phyloP scores from a whole-genome alignment of 345 rosid species.

The Trapa incisa region DNA sequence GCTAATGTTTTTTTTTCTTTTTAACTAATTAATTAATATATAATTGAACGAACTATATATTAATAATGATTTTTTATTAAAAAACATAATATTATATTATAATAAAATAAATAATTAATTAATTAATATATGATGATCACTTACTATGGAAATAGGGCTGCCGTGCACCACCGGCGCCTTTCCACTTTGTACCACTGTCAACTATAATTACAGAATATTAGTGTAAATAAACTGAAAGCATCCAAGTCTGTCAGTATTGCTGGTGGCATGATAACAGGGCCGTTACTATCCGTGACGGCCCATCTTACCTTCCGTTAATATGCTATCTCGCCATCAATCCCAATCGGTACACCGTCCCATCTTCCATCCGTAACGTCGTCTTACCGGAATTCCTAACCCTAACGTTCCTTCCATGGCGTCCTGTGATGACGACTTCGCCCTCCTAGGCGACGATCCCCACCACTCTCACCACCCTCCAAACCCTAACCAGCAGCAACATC shows the following conservation, averaged over 20 bases:
- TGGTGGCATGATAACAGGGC: neutral
- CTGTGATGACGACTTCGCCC: constrained; percentile 84
- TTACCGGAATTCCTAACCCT: constrained; percentile 34
- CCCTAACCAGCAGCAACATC: constrained; percentile 24
- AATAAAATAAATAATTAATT: no score
- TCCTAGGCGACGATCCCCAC: constrained; percentile 52
- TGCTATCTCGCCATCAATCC: neutral
- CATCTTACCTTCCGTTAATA: constrained; percentile 39
- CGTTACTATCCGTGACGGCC: constrained; percentile 37
- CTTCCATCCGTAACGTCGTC: constrained; percentile 50
- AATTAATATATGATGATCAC: neutral
- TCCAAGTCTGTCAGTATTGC: neutral
- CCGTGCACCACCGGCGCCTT: no score
- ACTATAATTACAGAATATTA: neutral
- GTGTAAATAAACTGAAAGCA: neutral
- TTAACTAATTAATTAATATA: neutral
- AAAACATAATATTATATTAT: no score
- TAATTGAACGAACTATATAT: no score
- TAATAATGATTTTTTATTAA: no score
- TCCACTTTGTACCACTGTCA: no score
- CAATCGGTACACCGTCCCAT: constrained; percentile 12
- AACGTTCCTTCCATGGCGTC: constrained; percentile 67
- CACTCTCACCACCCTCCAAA: constrained; percentile 19
- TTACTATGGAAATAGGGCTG: no score
- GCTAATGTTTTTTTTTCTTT: neutral